Base-by-base conservation (phyloP, 805 yeast genomes). In the Candida takata region DNA sequence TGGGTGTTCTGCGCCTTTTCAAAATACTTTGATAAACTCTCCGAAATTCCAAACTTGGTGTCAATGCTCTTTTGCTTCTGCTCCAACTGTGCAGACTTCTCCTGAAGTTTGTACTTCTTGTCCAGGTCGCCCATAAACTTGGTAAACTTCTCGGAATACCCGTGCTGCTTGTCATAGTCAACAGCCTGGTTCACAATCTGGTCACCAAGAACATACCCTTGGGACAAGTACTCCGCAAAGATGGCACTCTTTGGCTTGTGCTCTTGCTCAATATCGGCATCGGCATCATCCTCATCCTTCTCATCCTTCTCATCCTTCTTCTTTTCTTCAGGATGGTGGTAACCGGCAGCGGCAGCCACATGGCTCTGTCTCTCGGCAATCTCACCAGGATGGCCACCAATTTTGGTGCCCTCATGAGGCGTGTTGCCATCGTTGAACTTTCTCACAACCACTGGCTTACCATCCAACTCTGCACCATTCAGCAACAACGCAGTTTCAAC, bases 221-320 rank as follows among this genome's bases (percentile, higher is more conserved):
- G 72, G 23, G 85, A 68, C 41, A 83, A 64, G 48, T 79, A 72
- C 58, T 83, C 90, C 2, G 92, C 90, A 61, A 82, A 63, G 40
- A 84, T 76, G 14, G 85, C 75, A 37, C 77, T 59, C 52, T 80
- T 80, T 38, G 94, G 94, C 62, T 83, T 83, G 41, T 73, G 74
- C 51, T 84, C 94, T 60, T 83, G 94, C 5, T 67, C 58, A 35
- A 81, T 71, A 46, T 80, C 85, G 14, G 39, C 36, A 12, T 34
- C 35, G 45, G 79, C 85, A 16, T 40, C 36, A 11, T 34, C 33
- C 20, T 25, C 23, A n/a, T 28, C 11, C 12, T 34, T 19, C 11
- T 27, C 36, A 14, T 29, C 28, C 14, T 13, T 12, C 5, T 27
- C 31, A 7, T 30, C 25, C 14, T 26, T 20, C 10, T 24, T 15